Evolutionary conservation across 345 rosid species (phyloP).

Genomic region (Melaleuca quinquenervia): DNA sequence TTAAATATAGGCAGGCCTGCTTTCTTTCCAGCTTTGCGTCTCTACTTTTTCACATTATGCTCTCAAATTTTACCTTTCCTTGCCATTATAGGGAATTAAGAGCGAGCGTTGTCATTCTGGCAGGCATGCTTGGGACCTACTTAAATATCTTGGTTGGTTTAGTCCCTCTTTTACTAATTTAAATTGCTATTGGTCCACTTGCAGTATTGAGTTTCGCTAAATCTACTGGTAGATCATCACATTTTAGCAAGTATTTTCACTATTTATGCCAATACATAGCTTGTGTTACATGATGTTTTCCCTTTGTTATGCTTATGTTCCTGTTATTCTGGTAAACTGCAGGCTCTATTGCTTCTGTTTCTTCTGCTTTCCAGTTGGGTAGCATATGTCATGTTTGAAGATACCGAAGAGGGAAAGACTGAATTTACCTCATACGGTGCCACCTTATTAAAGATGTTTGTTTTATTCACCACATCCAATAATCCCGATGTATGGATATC

Average conservation of each 20-base stretch:
- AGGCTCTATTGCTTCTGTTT: slow-evolving; percentile 86
- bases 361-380: slow-evolving; percentile 90
- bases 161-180: neutral
- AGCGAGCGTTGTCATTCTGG: slow-evolving; percentile 46
- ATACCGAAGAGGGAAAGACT: slow-evolving; percentile 69
- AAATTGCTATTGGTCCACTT: neutral
- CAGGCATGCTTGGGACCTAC: slow-evolving; percentile 88
- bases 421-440: slow-evolving; percentile 66
- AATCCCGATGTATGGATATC: slow-evolving; percentile 99
- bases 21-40: neutral
- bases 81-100: slow-evolving; percentile 52
- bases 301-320: neutral
- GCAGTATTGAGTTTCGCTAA: neutral
- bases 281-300: neutral
- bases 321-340: slow-evolving; percentile 22
- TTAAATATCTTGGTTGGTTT: slow-evolving; percentile 74
- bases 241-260: neutral
- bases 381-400: slow-evolving; percentile 95
- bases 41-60: neutral
- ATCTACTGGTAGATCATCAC: neutral
- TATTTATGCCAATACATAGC: neutral
- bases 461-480: slow-evolving; percentile 93
- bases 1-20: neutral
- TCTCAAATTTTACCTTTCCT: neutral
- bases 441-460: slow-evolving; percentile 80